These are phyloP conservation scores for Penicillium vulpinum DNA, from an alignment of 2,329 filamentous ascomycete species.

Conservation along the genomic window DNA sequence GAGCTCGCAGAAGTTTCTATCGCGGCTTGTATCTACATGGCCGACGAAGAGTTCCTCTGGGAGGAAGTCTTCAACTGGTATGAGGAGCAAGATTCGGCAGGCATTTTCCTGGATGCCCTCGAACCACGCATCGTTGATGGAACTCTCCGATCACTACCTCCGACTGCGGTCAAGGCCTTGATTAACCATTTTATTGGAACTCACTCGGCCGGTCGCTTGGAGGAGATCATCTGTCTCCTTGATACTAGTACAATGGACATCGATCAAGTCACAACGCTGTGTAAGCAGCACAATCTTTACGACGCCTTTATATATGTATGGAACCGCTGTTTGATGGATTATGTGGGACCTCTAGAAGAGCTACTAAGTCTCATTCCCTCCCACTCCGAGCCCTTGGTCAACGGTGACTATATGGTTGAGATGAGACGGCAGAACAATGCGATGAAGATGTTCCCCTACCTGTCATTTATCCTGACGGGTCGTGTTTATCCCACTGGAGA, in stretches of 20 bases:
- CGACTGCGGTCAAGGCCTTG: slow-evolving; percentile 80
- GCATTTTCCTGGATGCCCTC: slow-evolving; percentile 81
- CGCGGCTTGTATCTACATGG: slow-evolving; percentile 74
- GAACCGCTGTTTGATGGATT: slow-evolving; percentile 87
- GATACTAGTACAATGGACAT: slow-evolving; percentile 89
- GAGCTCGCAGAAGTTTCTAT: slow-evolving; percentile 84
- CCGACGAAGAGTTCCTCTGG: slow-evolving; percentile 80
- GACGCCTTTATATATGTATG: slow-evolving; percentile 96
- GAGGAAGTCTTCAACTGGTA: slow-evolving; percentile 89
- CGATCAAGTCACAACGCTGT: slow-evolving; percentile 85
- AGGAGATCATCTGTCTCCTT: slow-evolving; percentile 93
- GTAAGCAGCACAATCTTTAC: slow-evolving; percentile 88
- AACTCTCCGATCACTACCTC: slow-evolving; percentile 72
- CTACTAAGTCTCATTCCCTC: slow-evolving; percentile 57
- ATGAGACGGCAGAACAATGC: slow-evolving; percentile 62
- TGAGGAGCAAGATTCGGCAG: slow-evolving; percentile 70
- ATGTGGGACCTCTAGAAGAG: slow-evolving; percentile 85
- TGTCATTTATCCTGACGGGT: slow-evolving; percentile 87
- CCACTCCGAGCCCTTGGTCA: slow-evolving; percentile 23
- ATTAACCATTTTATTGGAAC: slow-evolving; percentile 77
- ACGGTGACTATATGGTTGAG: slow-evolving; percentile 56
- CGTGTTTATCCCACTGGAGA: slow-evolving; percentile 88
- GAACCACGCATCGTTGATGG: slow-evolving; percentile 85
- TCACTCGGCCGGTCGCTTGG: slow-evolving; percentile 74
- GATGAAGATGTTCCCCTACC: slow-evolving; percentile 89